Evolutionary conservation across 2,329 filamentous ascomycete genomes (phyloP).

Genomic region (Davidsoniella virescens): DNA sequence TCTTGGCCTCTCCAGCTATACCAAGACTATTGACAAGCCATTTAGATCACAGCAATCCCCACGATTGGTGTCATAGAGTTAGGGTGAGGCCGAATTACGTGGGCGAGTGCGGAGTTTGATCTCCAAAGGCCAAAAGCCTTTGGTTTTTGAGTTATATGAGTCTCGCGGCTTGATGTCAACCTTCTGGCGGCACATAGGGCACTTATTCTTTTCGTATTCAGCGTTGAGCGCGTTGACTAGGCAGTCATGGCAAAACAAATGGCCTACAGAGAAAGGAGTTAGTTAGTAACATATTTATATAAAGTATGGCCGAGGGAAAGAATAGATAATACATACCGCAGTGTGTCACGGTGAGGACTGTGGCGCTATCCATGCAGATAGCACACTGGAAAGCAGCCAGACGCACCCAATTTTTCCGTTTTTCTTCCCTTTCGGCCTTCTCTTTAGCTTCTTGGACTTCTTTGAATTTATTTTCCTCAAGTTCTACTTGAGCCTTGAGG

Average conservation of each 20-base stretch:
- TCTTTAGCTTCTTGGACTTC: not conserved
- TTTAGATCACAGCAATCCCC: too few relatives aligned
- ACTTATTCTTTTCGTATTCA: constrained; percentile 38
- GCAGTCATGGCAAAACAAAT: constrained; percentile 48
- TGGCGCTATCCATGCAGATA: constrained; percentile 49
- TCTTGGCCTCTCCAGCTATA: too few relatives aligned
- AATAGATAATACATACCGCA: constrained; percentile 36
- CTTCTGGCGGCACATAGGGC: constrained; percentile 47
- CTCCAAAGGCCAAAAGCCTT: constrained; percentile 41
- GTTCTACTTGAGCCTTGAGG: constrained; percentile 16
- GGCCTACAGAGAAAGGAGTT: constrained; percentile 24
- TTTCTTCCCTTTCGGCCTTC: constrained; percentile 23
- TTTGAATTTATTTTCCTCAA: not conserved
- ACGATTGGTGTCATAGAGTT: too few relatives aligned
- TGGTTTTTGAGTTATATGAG: constrained; percentile 28
- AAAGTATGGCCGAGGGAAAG: not conserved
- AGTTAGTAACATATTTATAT: not conserved
- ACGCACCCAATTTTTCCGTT: constrained; percentile 30
- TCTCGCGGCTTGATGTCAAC: constrained; percentile 32
- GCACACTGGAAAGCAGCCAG: constrained; percentile 45
- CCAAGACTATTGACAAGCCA: too few relatives aligned
- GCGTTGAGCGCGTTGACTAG: constrained; percentile 44
- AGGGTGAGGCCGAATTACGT: constrained; percentile 20
- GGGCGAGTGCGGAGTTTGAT: constrained; percentile 45
- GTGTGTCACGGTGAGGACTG: constrained; percentile 43